These are phyloP conservation scores for Grammothele lineata DNA, from an alignment of 768 basidiomycete species.

Conservation along the genomic window DNA sequence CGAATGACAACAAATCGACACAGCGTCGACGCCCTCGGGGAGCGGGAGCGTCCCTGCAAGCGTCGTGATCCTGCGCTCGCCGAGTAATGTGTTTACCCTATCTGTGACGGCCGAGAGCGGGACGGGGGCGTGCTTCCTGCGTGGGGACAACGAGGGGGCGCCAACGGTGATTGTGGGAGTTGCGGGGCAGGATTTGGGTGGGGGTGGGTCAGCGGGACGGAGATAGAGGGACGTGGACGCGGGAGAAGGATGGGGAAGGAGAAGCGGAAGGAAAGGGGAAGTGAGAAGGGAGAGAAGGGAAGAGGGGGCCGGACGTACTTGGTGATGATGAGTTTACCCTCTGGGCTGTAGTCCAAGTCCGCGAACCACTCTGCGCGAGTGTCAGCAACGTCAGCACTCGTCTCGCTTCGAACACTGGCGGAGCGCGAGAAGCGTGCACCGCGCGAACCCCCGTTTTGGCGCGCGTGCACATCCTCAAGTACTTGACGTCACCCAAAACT, in stretches of 20 bases:
- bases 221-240: neutral
- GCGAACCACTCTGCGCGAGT: slow-evolving; percentile 51
- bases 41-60: slow-evolving; percentile 39
- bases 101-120: slow-evolving; percentile 36
- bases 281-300: no score
- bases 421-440: no score
- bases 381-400: no score
- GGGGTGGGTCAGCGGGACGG: neutral
- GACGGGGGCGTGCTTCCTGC: slow-evolving; percentile 50
- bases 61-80: slow-evolving; percentile 44
- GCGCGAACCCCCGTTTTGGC: no score
- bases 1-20: slow-evolving; percentile 64
- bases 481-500: no score
- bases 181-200: neutral
- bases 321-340: slow-evolving; percentile 58
- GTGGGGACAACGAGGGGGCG: no score
- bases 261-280: neutral
- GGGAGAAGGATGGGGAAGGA: neutral
- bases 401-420: no score
- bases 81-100: slow-evolving; percentile 44
- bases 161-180: neutral
- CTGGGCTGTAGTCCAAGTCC: slow-evolving; percentile 54
- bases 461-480: no score
- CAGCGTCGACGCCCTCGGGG: slow-evolving; percentile 39
- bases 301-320: no score